Base-by-base conservation (phyloP, 2,329 filamentous ascomycete genomes). In the Ceratocystis smalleyi region DNA sequence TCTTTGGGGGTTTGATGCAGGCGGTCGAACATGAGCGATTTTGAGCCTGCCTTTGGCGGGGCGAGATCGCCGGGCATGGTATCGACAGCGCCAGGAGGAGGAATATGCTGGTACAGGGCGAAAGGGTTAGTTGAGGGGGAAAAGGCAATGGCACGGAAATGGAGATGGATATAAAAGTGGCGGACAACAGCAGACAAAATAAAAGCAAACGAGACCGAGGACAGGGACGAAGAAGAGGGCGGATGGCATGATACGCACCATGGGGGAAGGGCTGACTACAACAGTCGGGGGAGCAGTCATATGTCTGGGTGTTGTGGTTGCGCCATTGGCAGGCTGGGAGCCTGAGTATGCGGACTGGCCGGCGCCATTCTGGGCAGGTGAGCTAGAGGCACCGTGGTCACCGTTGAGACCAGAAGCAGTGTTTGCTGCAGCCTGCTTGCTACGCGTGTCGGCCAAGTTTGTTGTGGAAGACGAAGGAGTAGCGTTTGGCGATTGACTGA, bases 51-150 rank as follows among this genome's bases (percentile, higher is more conserved):
- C 76, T 96, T 95, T 19, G 94, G 94, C 63, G 94, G 94, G 35
- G 91, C 90, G 66, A 99, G 85, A 73, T 99, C 94, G 72, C 95
- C 90, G 62, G 94, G 94, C 92, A 99, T 97, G 5, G 92, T 96
- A 77, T 99, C 94, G 68, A 91, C 88, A 65, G 91, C 87, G 69
- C 94, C 94, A 59, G 94, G 94, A 67, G 91, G 91, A 61, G 94
- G 91, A 55, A 94, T 79, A 77, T 99, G 94, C 91, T 94, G 69
- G 57, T 43, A 61, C 59, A 60, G 59, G 22, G 47, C 12, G 47
- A 49, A 22, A 60, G 65, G 66, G 61, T 57, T 57, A 57, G 54
- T 30, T 35, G n/a, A 2, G 54, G 6, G 17, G 30, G n/a, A 17
- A 27, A 59, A 47, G 35, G 24, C 27, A 64, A 6, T 32, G 47